A percentile compares a stretch with the other conserved stretches of the same genome.
Conservation (phyloP, 352 stramenopile species). For the Phytophthora lateralis region DNA sequence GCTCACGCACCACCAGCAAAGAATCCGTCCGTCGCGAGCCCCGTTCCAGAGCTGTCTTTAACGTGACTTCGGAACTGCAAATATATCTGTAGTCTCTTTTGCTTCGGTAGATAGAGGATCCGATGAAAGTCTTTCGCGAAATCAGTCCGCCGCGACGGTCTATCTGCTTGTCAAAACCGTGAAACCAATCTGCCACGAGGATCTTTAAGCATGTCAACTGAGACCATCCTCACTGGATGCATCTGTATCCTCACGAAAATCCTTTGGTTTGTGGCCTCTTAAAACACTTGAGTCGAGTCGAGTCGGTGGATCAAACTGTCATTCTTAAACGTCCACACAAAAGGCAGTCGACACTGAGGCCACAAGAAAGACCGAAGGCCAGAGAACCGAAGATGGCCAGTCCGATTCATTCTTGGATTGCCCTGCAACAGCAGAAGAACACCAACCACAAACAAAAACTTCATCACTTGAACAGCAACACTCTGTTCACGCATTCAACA, state of each 20-base stretch:
- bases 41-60: no score
- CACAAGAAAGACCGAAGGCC: constrained; percentile 4
- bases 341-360: not conserved
- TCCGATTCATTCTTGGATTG: constrained; percentile 27
- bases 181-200: no score
- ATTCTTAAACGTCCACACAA: not conserved
- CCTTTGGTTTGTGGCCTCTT: not conserved
- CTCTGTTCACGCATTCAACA: not conserved
- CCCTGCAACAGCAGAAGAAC: constrained; percentile 10
- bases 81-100: no score
- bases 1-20: no score
- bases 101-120: no score
- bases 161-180: not conserved
- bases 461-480: not conserved
- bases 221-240: not conserved
- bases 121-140: no score
- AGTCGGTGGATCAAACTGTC: not conserved
- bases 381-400: constrained; percentile 1
- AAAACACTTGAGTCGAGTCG: not conserved
- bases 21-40: no score
- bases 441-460: constrained; percentile 5
- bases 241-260: not conserved
- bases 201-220: not conserved
- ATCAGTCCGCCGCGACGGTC: no score
- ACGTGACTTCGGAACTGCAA: no score